Base-by-base conservation (phyloP, 495 filamentous ascomycete species). In the Cryomyces minteri region DNA sequence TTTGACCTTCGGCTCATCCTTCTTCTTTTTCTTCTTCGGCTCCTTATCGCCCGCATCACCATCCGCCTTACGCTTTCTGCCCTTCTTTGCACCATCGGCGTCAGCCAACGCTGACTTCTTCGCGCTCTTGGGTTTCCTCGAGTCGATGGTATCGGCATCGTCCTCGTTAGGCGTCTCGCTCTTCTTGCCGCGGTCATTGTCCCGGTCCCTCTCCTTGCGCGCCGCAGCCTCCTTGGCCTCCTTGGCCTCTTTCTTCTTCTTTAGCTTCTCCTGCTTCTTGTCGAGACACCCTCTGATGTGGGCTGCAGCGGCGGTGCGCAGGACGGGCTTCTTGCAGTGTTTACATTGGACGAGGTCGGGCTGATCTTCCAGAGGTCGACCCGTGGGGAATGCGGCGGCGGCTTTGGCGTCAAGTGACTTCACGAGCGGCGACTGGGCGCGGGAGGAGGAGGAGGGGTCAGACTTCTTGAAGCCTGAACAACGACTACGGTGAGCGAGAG, bases 61-160 rank as follows among this genome's bases (percentile, higher is more conserved):
- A 41, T 88, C 87, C 31, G 86, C 79, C 66, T 96, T 96, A 45
- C 88, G 72, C 70, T 95, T 96, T 76, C 94, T 95, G 32, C 78
- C 78, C 60, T 82, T 84, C 54, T 77, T 81, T 0, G 68, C 72
- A 40, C 72, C 72, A 32, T 67, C 67, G 38, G 78, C 76, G 45
- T 58, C 53, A 40, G 65, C 67, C 5, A 52, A 72, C 0, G 79
- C 76, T 31, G 70, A 76, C 58, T 88, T 88, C 62, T 83, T 87
- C 11, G 78, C 66, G 30, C 73, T 66, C 78, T 83, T 48, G 45
- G 48, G 44, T 53, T 67, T 58, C 11, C 61, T 53, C 6, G 54
- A 50, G 6, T 37, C n/a, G 25, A 18, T 43, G 6, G n/a, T 18
- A 5, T 52, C 53, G 40, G 43, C 50, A 38, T 54, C 55, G n/a